These are phyloP conservation scores for Aspergillus sclerotioniger DNA, from an alignment of 495 filamentous ascomycete genomes.

Conservation along the genomic window DNA sequence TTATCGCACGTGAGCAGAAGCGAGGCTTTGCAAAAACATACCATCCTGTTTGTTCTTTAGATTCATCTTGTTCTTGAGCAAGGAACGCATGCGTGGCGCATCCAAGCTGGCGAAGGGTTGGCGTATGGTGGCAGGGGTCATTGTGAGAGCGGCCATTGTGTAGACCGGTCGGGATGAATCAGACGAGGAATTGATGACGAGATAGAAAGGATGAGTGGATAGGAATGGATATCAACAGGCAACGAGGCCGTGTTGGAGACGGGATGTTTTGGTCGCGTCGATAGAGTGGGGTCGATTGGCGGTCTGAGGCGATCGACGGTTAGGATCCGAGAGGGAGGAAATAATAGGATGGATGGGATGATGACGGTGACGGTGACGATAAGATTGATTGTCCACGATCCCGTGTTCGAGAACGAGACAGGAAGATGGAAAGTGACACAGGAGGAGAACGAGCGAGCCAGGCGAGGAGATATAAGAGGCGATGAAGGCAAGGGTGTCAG, in stretches of 20 bases:
- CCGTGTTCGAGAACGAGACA: neutral
- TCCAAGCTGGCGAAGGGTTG: conserved; percentile 47
- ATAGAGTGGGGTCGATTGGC: conserved; percentile 15
- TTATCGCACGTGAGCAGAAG: conserved; percentile 5
- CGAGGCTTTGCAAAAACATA: conserved; percentile 25
- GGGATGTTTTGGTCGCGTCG: conserved; percentile 26
- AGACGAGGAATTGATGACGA: neutral
- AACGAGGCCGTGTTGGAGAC: conserved; percentile 3
- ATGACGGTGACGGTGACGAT: neutral
- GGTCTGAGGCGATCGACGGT: conserved; percentile 5
- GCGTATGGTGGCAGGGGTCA: conserved; percentile 38
- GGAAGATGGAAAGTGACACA: neutral
- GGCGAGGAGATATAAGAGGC: conserved; percentile 10
- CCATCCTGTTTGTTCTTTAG: conserved; percentile 58
- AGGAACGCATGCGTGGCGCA: conserved; percentile 40
- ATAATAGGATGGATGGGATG: neutral
- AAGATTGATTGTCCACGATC: neutral
- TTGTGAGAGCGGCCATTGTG: conserved; percentile 43
- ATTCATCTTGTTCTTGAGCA: conserved; percentile 45
- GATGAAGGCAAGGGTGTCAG: conserved; percentile 1
- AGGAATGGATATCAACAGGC: conserved; percentile 4
- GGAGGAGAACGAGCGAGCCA: conserved; percentile 2
- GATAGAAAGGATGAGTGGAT: neutral
- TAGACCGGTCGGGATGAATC: neutral
- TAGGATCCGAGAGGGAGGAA: neutral